Conservation (phyloP, 305 asterid genomes). For the Fraxinus sp. region DNA sequence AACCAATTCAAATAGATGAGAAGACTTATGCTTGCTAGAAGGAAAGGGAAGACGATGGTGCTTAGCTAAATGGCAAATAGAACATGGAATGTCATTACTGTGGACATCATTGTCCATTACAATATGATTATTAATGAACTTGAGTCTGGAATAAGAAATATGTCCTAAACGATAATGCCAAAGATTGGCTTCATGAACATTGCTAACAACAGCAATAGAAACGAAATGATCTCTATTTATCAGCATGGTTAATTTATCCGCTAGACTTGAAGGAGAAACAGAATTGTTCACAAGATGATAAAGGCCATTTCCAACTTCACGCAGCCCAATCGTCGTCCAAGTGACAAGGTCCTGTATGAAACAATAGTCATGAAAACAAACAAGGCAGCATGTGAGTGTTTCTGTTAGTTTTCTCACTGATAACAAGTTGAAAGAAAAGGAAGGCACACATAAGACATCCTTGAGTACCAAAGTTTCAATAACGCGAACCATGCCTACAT, state of each 20-base stretch:
- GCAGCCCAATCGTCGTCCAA: not conserved
- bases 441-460: too few species aligned
- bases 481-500: too few species aligned
- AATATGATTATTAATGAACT: not conserved
- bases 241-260: too few species aligned
- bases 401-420: too few species aligned
- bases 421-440: too few species aligned
- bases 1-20: not conserved
- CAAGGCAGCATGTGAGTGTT: too few species aligned
- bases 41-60: not conserved
- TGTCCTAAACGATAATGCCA: not conserved
- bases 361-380: too few species aligned
- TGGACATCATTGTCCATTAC: not conserved
- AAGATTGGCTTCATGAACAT: not conserved
- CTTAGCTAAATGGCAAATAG: not conserved
- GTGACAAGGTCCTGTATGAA: not conserved
- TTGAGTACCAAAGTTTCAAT: too few species aligned
- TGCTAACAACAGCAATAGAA: too few species aligned
- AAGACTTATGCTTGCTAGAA: not conserved
- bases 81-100: not conserved
- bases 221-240: too few species aligned
- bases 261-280: too few species aligned
- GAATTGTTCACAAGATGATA: not conserved
- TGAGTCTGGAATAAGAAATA: not conserved
- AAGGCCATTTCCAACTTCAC: not conserved